phyloP scores from a whole-genome alignment of 768 basidiomycete genomes.

The Mycena chlorophos region DNA sequence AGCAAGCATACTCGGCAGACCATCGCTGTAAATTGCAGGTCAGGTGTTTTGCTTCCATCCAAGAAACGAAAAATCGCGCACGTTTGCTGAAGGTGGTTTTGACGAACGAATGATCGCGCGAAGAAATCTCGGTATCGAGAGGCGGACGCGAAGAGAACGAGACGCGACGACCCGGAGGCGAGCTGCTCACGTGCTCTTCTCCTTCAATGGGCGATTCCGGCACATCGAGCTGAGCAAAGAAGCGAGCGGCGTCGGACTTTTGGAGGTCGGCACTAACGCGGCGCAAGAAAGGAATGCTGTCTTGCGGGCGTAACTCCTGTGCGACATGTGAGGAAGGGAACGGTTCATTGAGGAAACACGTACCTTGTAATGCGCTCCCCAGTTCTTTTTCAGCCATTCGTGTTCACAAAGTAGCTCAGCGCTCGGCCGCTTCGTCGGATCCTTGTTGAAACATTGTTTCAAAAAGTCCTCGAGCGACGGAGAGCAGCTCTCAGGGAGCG shows the following conservation, averaged over 20 bases:
- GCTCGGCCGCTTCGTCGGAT: constrained; percentile 77
- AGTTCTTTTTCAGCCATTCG: constrained; percentile 83
- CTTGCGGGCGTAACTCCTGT: constrained; percentile 84
- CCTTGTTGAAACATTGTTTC: constrained; percentile 85
- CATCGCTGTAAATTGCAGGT: constrained; percentile 58
- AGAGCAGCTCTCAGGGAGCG: constrained; percentile 79
- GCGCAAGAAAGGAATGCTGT: constrained; percentile 92
- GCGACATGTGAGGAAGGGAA: constrained; percentile 7
- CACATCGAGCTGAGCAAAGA: constrained; percentile 49
- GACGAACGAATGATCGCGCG: constrained; percentile 79
- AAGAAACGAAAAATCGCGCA: constrained; percentile 45
- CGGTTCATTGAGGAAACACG: constrained; percentile 14
- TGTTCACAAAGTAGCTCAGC: constrained; percentile 88
- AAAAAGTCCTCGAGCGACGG: constrained; percentile 79
- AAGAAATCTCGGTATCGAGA: constrained; percentile 53
- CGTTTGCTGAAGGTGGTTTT: constrained; percentile 93
- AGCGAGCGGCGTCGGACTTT: constrained; percentile 64
- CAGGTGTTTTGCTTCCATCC: not conserved
- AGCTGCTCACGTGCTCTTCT: constrained; percentile 37
- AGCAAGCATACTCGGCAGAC: constrained; percentile 80
- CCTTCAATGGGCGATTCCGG: constrained; percentile 44
- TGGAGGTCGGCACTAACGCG: constrained; percentile 86
- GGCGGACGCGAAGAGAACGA: constrained; percentile 40
- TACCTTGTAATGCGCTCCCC: constrained; percentile 73
- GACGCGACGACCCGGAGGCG: constrained; percentile 40